Conservation (phyloP, 2,329 filamentous ascomycete genomes). For the Sclerotinia trifoliorum region DNA sequence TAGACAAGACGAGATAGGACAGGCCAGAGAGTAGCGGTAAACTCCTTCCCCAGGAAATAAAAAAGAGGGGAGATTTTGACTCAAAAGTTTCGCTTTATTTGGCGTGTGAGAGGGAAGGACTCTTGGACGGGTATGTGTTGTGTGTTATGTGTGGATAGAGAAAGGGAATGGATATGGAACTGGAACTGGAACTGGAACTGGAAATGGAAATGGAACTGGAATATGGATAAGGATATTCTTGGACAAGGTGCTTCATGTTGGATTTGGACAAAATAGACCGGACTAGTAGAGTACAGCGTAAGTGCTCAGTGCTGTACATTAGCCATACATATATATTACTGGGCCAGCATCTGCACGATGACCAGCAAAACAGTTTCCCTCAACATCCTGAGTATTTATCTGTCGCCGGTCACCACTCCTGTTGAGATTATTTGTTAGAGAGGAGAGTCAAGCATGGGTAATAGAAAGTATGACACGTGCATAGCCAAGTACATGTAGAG, state of each 20-base stretch:
- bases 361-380: conserved; percentile 1
- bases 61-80: background rate
- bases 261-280: background rate
- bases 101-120: background rate
- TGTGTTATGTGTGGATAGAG: too few relatives aligned
- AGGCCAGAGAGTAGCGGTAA: conserved; percentile 9
- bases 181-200: background rate
- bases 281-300: background rate
- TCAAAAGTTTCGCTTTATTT: background rate
- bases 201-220: background rate
- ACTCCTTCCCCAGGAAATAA: conserved; percentile 12
- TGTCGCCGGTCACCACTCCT: too few relatives aligned
- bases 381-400: background rate
- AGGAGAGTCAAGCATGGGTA: background rate
- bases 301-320: background rate
- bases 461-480: background rate
- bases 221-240: background rate
- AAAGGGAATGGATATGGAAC: too few relatives aligned
- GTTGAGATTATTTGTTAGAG: background rate
- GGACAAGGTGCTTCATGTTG: background rate
- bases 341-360: background rate
- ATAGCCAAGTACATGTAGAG: background rate
- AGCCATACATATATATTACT: background rate
- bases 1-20: background rate
- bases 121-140: background rate